Evolutionary conservation across 768 basidiomycete species (phyloP).

Genomic region (Lanmaoa rubissima): DNA sequence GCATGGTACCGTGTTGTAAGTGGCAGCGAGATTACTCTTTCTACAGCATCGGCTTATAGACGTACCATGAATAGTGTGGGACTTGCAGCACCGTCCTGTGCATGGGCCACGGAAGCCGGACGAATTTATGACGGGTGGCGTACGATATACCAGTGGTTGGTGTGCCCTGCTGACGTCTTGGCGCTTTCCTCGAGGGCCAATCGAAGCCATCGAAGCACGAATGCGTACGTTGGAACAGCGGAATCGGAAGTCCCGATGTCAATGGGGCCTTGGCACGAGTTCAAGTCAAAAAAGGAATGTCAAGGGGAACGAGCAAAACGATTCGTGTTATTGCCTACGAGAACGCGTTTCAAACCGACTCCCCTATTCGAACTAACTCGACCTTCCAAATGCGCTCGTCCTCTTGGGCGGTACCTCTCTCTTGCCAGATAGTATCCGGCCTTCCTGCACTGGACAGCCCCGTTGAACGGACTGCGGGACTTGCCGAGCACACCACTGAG

Average conservation of each 20-base stretch:
- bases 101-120: slow-evolving; percentile 9
- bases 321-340: slow-evolving; percentile 14
- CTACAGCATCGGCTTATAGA: neutral
- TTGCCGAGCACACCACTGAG: slow-evolving; percentile 17
- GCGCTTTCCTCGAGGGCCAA: slow-evolving; percentile 17
- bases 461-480: slow-evolving; percentile 13
- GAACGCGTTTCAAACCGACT: slow-evolving; percentile 7
- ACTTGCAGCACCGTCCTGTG: slow-evolving; percentile 12
- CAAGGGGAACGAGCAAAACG: slow-evolving; percentile 5
- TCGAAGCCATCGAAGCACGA: slow-evolving; percentile 21
- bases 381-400: slow-evolving; percentile 20
- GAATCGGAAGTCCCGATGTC: slow-evolving; percentile 31
- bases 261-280: slow-evolving; percentile 23
- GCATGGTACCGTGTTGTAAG: neutral
- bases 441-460: slow-evolving; percentile 17
- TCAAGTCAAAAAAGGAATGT: slow-evolving; percentile 20
- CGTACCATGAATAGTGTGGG: slow-evolving; percentile 5
- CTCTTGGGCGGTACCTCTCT: slow-evolving; percentile 3
- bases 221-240: slow-evolving; percentile 17
- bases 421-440: slow-evolving; percentile 5
- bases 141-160: neutral
- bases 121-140: slow-evolving; percentile 12
- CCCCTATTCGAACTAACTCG: slow-evolving; percentile 5
- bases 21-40: slow-evolving; percentile 9
- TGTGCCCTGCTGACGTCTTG: slow-evolving; percentile 9